Evolutionary conservation across 2,329 filamentous ascomycete species (phyloP), one percentile per base, ranked within the genome.

Genomic region (Talaromyces atroroseus): DNA sequence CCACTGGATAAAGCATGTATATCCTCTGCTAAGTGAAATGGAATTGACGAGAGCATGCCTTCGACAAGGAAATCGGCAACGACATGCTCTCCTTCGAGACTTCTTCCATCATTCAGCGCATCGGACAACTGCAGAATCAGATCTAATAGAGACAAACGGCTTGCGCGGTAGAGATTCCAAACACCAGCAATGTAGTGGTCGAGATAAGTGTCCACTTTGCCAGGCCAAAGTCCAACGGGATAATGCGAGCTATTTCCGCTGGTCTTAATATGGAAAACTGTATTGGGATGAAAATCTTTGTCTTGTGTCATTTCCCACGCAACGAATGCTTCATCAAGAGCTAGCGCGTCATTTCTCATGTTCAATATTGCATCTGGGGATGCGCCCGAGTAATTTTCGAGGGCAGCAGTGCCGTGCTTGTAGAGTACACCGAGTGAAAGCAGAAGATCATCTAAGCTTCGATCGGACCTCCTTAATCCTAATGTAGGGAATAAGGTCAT

Each of bases 131-230:
- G 32, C 1, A 56, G 16, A 20, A 47, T 52, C 6, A 56, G 29
- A 21, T 26, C 26, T 3, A 56, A 3, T 2, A 56, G 42, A 1
- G 23, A 26, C 4, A 50, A 29, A 10, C 54, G 49, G 7, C 18
- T 24, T 5, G 26, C 18, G n/a, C 54, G 48, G n/a, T 50, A 52
- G 12, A 50, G 14, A 8, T 56, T 56, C 54, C 54, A 56, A 14
- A 52, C 21, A 7, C 38, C 29, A 3, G 54, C 49, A 14, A 29
- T 24, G 40, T 56, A 56, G 12, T 46, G 54, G 11, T 56, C 54
- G 26, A 56, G 32, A 18, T 56, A 56, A 3, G 34, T 48, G 16
- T 56, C 54, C 0, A 56, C 32, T 32, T 42, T 36, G 7, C 54
- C 54, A 1, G 48, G 29, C 54, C 48, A 56, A 14, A 46, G 20